Evolutionary conservation across 2,329 filamentous ascomycete species (phyloP).

Genomic region (Neurospora sp.): DNA sequence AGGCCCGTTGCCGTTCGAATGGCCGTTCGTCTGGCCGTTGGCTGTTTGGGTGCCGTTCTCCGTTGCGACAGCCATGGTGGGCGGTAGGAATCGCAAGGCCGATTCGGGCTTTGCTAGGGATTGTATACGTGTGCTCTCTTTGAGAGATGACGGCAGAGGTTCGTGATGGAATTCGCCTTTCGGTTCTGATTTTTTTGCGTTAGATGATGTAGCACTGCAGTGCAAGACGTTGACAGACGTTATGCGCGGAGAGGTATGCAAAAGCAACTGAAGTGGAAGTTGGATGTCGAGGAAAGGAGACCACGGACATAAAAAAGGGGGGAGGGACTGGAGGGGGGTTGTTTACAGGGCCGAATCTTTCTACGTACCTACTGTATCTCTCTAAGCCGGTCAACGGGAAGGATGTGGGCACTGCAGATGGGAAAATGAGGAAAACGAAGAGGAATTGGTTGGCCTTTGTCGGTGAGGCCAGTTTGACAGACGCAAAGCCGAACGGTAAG

Average conservation of each 20-base stretch:
- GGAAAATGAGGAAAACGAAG: not conserved
- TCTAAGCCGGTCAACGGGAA: not conserved
- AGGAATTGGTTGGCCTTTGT: not conserved
- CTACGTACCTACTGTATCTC: not conserved
- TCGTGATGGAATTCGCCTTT: not conserved
- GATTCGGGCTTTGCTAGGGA: not conserved
- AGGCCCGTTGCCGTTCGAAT: conserved; percentile 19
- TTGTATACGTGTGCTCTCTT: not conserved
- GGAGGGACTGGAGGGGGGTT: not conserved
- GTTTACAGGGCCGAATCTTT: not conserved
- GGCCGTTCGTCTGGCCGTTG: conserved; percentile 7
- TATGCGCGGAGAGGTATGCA: not conserved
- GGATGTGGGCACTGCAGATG: not conserved
- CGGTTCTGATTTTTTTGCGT: not conserved
- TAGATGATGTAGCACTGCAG: not conserved
- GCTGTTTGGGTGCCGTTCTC: conserved; percentile 11
- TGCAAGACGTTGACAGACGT: not conserved
- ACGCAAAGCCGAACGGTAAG: not conserved
- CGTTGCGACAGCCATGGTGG: conserved; percentile 13
- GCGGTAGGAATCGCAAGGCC: not conserved
- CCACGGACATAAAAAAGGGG: not conserved
- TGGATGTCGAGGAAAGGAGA: not conserved
- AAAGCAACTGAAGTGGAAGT: not conserved
- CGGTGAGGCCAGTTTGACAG: not conserved
- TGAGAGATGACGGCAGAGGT: not conserved